Evolutionary conservation across 1,284 basidiomycete species (phyloP).

Genomic region (Ceratobasidium sp.): DNA sequence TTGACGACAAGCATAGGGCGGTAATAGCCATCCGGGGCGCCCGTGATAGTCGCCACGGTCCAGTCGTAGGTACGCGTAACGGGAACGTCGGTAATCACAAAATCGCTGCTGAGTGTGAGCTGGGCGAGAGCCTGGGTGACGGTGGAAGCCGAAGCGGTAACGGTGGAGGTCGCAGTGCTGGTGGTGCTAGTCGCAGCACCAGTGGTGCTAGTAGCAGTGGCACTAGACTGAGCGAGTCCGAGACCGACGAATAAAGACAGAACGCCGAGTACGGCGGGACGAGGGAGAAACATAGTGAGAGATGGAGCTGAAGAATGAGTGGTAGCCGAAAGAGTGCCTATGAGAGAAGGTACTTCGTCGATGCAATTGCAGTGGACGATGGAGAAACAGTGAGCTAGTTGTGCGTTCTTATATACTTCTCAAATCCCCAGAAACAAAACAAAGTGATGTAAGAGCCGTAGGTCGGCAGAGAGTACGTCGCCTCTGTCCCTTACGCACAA

Average conservation of each 20-base stretch:
- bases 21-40: constrained; percentile 51
- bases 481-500: not conserved
- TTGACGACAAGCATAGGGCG: constrained; percentile 55
- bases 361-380: constrained; percentile 1
- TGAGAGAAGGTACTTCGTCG: not conserved
- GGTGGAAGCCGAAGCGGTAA: not conserved
- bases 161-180: not conserved
- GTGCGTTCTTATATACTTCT: constrained; percentile 10
- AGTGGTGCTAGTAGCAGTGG: constrained; percentile 4
- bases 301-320: constrained; percentile 12
- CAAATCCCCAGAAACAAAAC: not conserved
- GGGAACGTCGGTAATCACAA: constrained; percentile 32
- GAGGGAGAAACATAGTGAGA: constrained; percentile 19
- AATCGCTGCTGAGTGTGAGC: constrained; percentile 29
- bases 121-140: constrained; percentile 10
- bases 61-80: constrained; percentile 37
- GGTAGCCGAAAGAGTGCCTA: not conserved
- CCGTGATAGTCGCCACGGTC: constrained; percentile 15
- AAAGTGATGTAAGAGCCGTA: not conserved
- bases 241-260: constrained; percentile 9
- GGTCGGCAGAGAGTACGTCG: not conserved
- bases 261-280: constrained; percentile 27
- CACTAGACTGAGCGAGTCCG: constrained; percentile 1
- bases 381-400: constrained; percentile 8
- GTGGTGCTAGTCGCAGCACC: not conserved